Evolutionary conservation across 2,329 filamentous ascomycete genomes (phyloP), one percentile per base, ranked within the genome.

Genomic region (Nigrospora sphaerica): DNA sequence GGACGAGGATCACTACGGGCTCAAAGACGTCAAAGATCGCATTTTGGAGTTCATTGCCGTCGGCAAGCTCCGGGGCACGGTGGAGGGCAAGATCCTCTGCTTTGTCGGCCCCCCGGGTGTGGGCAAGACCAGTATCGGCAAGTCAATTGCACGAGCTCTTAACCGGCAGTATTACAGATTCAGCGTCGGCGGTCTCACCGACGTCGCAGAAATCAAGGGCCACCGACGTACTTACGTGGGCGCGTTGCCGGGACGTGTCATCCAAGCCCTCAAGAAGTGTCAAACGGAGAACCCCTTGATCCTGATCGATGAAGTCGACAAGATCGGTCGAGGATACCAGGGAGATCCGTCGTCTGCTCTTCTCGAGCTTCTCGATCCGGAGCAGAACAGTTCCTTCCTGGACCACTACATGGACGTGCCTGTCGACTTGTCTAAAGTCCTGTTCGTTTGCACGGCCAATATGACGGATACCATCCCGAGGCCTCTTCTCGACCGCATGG

Each of bases 11-110:
- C 93, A 98, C 63, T 90, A 98, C 63, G 93, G 93, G 0, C 69
- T 98, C 46, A 95, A 98, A 63, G 95, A 98, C 60, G 93, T 98
- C 66, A 98, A 98, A 68, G 93, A 98, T 63, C 88, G 95, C 13
- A 98, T 98, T 51, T 70, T 98, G 10, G 93, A 98, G 64, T 98
- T 98, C 61, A 98, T 98, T 57, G 93, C 93, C 0, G 93, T 98
- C 6, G 93, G 93, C 33, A 98, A 98, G 70, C 81, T 98, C 28
- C 85, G 93, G 41, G 93, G 95, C 36, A 96, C 92, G 0, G 93
- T 98, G 1, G 93, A 98, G 67, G 93, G 93, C 63, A 98, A 98
- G 71, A 98, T 98, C 45, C 73, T 98, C 35, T 98, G 93, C 69
- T 92, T 98, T 62, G 95, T 98, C 46, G 93, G 93, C 1, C 93